These are phyloP conservation scores for Tranzscheliella williamsii DNA, from an alignment of 1,284 basidiomycete genomes.

Conservation along the genomic window DNA sequence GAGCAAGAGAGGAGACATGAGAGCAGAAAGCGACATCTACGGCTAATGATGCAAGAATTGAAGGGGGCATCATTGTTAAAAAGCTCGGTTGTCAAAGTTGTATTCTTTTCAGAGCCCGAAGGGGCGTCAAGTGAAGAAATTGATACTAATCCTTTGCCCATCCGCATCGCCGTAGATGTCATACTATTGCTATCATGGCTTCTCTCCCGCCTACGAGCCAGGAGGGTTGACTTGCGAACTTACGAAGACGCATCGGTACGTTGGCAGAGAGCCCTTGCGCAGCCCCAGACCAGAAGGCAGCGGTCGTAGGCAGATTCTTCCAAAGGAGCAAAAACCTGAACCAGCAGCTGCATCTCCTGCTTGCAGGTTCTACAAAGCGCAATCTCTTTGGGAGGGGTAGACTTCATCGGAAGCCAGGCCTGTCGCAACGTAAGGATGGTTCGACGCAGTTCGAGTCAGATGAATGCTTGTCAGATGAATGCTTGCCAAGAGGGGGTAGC, in stretches of 20 bases:
- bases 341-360: constrained; percentile 57
- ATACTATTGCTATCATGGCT: too few species aligned
- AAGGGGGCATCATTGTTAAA: constrained; percentile 58
- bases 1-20: too few species aligned
- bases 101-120: constrained; percentile 50
- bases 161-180: background rate
- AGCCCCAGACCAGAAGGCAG: constrained; percentile 57
- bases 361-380: constrained; percentile 43
- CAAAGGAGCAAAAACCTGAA: constrained; percentile 59
- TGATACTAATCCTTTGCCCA: constrained; percentile 56
- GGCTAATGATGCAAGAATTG: too few species aligned
- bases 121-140: constrained; percentile 61
- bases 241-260: constrained; percentile 46
- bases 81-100: constrained; percentile 60
- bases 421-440: too few species aligned
- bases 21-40: too few species aligned
- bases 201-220: too few species aligned
- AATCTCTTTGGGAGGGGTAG: constrained; percentile 24
- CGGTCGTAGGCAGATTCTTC: constrained; percentile 57
- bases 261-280: constrained; percentile 51
- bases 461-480: too few species aligned
- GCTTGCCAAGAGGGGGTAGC: too few species aligned
- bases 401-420: constrained; percentile 53
- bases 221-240: constrained; percentile 7
- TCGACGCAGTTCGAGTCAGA: too few species aligned